Evolutionary conservation across 2,329 filamentous ascomycete genomes (phyloP).

Genomic region (Sclerotinia trifoliorum): DNA sequence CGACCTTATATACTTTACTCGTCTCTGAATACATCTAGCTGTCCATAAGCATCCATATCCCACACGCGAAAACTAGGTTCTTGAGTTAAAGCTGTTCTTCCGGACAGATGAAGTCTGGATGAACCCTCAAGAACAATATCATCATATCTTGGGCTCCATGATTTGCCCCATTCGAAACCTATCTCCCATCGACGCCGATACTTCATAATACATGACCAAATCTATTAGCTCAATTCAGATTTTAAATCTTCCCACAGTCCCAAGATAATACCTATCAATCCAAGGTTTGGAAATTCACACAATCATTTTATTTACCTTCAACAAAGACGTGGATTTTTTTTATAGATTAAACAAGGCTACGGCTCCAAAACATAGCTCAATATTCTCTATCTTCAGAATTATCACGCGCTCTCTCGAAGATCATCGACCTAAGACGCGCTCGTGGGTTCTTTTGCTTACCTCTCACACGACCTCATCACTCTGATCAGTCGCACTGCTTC

Average conservation of each 20-base stretch:
- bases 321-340: background rate
- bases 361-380: background rate
- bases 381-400: background rate
- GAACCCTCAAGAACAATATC: background rate
- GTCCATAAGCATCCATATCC: background rate
- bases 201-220: background rate
- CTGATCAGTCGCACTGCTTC: background rate
- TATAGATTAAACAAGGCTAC: background rate
- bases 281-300: background rate
- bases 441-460: background rate
- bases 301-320: background rate
- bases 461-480: background rate
- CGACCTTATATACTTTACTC: background rate
- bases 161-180: background rate
- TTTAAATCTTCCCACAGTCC: conserved; percentile 3
- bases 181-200: background rate
- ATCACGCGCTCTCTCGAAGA: background rate
- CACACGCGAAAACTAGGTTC: background rate
- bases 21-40: background rate
- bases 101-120: background rate
- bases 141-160: background rate
- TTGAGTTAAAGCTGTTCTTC: background rate
- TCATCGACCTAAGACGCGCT: background rate
- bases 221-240: background rate
- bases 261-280: background rate